Evolutionary conservation across 2,329 filamentous ascomycete genomes (phyloP).

Genomic region (Sclerotinia subarctica): DNA sequence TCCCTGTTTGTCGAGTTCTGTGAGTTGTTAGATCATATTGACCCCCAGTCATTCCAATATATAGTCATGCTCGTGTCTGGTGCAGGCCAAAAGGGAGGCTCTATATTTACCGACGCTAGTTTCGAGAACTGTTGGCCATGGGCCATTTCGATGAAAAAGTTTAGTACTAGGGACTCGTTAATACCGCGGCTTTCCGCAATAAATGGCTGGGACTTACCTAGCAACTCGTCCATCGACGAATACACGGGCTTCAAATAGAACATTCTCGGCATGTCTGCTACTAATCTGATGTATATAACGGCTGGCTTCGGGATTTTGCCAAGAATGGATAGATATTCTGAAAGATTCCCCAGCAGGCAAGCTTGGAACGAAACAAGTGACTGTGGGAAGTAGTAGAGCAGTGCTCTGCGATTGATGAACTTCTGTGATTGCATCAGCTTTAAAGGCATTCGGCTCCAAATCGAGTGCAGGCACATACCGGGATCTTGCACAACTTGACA

Average conservation of each 20-base stretch:
- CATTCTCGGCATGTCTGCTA: constrained; percentile 51
- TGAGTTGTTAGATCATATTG: constrained; percentile 9
- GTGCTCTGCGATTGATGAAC: neutral
- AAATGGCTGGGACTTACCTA: constrained; percentile 46
- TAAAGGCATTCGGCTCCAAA: neutral
- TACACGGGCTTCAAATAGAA: constrained; percentile 64
- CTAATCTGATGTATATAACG: constrained; percentile 53
- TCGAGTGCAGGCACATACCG: constrained; percentile 34
- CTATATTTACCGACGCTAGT: constrained; percentile 44
- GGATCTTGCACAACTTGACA: constrained; percentile 63
- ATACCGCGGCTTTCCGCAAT: neutral
- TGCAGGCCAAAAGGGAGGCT: neutral
- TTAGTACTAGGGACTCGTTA: constrained; percentile 39
- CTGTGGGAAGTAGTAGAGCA: constrained; percentile 50
- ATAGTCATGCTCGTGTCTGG: neutral
- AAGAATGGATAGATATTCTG: constrained; percentile 72
- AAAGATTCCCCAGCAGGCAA: constrained; percentile 58
- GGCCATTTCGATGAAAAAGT: constrained; percentile 48
- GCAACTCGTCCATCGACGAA: constrained; percentile 64
- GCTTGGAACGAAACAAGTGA: constrained; percentile 70
- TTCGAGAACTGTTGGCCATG: constrained; percentile 49
- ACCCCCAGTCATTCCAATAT: neutral
- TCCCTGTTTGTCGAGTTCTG: constrained; percentile 42
- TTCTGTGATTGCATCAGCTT: neutral
- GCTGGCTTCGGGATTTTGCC: constrained; percentile 60